Evolutionary conservation across 441 rosid genomes (phyloP).

Genomic region (Populus hybrid): DNA sequence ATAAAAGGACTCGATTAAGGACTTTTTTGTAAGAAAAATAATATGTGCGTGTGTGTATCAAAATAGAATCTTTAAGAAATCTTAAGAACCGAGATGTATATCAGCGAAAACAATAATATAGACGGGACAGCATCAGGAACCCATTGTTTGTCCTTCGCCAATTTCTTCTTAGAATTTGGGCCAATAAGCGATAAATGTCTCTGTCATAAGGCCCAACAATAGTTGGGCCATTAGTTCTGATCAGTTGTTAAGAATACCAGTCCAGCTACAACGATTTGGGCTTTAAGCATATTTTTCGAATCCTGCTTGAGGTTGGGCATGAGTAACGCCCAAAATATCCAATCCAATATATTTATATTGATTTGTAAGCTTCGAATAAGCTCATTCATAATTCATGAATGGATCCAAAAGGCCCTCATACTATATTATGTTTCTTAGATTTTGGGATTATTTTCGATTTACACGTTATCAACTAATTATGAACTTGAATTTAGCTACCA

Average conservation of each 20-base stretch:
- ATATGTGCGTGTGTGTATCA: too few relatives aligned
- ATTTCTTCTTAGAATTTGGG: not conserved
- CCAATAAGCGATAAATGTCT: not conserved
- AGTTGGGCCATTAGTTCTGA: not conserved
- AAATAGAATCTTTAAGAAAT: too few relatives aligned
- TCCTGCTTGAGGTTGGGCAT: not conserved
- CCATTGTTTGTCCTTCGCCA: not conserved
- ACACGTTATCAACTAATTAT: not conserved
- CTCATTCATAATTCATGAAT: not conserved
- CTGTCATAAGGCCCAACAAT: too few relatives aligned
- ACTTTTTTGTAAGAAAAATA: not conserved
- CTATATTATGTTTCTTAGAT: not conserved
- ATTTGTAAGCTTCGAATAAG: not conserved
- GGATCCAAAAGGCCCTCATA: not conserved
- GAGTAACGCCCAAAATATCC: not conserved
- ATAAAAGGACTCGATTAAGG: not conserved
- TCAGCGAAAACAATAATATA: too few relatives aligned
- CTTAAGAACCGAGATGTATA: not conserved
- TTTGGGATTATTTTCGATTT: not conserved
- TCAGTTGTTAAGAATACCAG: not conserved
- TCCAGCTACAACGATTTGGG: not conserved
- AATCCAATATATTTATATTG: not conserved
- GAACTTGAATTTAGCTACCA: not conserved
- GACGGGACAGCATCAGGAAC: not conserved
- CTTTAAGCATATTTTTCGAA: not conserved